Percentiles rank a stretch among this genome's conserved stretches.
Evolutionary conservation across 148 eudicot genomes (phyloP).

Genomic region (Vaccinium vitisidaea): DNA sequence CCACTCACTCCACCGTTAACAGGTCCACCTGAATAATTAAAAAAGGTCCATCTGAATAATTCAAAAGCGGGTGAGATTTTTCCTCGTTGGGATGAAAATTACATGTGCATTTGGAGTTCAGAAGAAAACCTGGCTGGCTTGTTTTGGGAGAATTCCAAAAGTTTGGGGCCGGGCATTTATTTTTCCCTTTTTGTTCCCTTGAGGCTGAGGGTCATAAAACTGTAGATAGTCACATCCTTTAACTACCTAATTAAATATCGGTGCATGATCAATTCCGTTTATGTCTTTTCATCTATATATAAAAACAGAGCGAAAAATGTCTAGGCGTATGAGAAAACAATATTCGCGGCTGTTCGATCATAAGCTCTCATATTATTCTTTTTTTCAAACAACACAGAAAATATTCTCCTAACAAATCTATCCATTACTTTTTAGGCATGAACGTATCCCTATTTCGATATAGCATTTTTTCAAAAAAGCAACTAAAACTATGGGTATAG

Average conservation of each 20-base stretch:
- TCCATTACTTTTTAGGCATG: too few relatives aligned
- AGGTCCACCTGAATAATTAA: background rate
- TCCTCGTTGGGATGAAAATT: background rate
- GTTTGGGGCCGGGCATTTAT: background rate
- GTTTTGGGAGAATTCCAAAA: background rate
- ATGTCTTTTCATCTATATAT: background rate
- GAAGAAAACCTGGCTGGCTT: constrained; percentile 1
- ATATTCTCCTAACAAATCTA: too few relatives aligned
- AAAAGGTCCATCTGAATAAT: background rate
- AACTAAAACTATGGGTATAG: too few relatives aligned
- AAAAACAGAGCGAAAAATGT: too few relatives aligned
- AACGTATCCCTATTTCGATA: too few relatives aligned
- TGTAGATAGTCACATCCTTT: background rate
- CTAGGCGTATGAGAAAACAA: too few relatives aligned
- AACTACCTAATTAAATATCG: background rate
- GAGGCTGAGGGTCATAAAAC: background rate
- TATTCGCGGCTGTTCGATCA: too few relatives aligned
- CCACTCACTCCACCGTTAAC: background rate
- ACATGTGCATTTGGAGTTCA: background rate
- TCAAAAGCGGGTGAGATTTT: background rate
- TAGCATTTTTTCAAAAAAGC: background rate
- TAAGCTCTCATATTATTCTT: too few relatives aligned
- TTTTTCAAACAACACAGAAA: too few relatives aligned
- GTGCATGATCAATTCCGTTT: background rate
- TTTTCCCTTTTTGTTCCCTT: background rate